Evolutionary conservation across 2,329 filamentous ascomycete genomes (phyloP), one percentile per base, ranked within the genome.

Genomic region (Purpureocillium takamizusanense): DNA sequence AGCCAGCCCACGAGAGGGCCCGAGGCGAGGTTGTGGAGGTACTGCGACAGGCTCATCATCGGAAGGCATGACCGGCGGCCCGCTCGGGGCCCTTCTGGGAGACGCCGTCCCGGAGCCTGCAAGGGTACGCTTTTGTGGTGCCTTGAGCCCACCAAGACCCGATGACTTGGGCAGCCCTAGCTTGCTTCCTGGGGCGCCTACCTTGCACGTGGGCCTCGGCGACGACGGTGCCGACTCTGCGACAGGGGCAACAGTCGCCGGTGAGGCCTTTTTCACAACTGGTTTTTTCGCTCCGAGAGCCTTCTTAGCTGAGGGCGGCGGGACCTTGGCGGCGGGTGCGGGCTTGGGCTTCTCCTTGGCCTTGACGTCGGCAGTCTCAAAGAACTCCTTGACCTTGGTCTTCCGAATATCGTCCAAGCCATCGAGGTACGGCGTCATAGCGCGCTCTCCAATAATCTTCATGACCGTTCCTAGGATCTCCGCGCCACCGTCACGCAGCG

Each of bases 361-460:
- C 49, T 67, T 69, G 10, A 68, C 65, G 44, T 67, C 63, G 12
- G 66, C 66, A 1, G 74, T 72, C 39, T 90, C 85, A 43, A 81
- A 85, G 58, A 79, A 97, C 59, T 98, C 92, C 65, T 94, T 95
- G 58, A 97, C 85, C 61, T 95, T 98, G 45, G 73, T 84, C 66
- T 95, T 97, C 44, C 89, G 78, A 48, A 97, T 97, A 17, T 98
- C 92, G 55, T 98, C 92, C 3, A 98, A 70, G 3, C 87, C 87
- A 46, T 95, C 90, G 13, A 98, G 66, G 57, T 94, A 85, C 8
- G 86, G 83, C 32, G 84, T 87, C 92, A 98, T 98, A 37, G 86
- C 86, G 41, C 92, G 79, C 61, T 98, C 94, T 31, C 92, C 90
- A 66, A 97, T 86, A 39, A 98, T 97, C 66, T 97, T 98, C 92